Evolutionary conservation across 2,329 filamentous ascomycete genomes (phyloP).

Genomic region (Penicillium occitanis): DNA sequence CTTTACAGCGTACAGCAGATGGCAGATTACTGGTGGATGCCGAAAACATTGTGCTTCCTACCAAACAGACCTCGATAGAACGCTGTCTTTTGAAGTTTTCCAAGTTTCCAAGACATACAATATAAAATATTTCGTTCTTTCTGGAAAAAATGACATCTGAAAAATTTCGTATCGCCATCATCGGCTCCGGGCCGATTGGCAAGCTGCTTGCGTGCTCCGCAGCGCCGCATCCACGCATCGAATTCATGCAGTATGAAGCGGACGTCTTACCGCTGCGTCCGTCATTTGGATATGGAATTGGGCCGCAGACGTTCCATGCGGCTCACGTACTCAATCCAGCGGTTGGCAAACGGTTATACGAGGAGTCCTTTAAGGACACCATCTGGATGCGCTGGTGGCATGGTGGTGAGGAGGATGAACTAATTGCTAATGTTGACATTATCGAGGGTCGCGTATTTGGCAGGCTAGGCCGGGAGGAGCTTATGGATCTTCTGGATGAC

Average conservation of each 20-base stretch:
- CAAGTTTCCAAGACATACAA: no score
- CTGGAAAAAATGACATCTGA: background rate
- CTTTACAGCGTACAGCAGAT: background rate
- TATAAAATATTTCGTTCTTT: background rate
- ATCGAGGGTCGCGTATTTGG: constrained; percentile 4
- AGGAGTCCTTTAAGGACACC: background rate
- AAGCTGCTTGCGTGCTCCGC: constrained; percentile 17
- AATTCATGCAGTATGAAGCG: constrained; percentile 14
- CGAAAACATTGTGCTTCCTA: background rate
- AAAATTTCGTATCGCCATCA: constrained; percentile 14
- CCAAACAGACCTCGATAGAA: background rate
- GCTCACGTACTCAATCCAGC: constrained; percentile 10
- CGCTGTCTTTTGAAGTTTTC: background rate
- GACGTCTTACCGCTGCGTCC: constrained; percentile 14
- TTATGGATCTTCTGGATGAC: constrained; percentile 16
- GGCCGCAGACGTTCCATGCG: constrained; percentile 9
- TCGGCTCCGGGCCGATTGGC: constrained; percentile 14
- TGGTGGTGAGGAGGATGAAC: constrained; percentile 9
- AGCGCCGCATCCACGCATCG: constrained; percentile 12
- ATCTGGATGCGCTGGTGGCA: constrained; percentile 21
- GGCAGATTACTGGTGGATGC: background rate
- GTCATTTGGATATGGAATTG: constrained; percentile 18
- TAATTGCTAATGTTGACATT: constrained; percentile 12
- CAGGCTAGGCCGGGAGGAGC: constrained; percentile 16
- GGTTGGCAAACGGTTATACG: constrained; percentile 3